A percentile compares a stretch with the other conserved stretches of the same genome.
Evolutionary conservation across 108 stramenopile species (phyloP).

Genomic region (Fistulifera pelliculosa): DNA sequence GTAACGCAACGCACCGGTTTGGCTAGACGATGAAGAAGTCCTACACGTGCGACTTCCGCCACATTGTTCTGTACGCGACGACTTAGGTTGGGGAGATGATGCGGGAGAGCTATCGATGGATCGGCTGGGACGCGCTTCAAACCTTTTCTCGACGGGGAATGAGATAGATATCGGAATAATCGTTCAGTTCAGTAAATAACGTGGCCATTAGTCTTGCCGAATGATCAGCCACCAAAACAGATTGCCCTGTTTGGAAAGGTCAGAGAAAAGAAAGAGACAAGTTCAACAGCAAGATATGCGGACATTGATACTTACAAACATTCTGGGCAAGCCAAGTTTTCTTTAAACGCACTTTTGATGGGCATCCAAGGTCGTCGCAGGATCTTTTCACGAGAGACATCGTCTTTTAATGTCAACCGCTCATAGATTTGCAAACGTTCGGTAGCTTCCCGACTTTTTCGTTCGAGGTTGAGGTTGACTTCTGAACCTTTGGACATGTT

Average conservation of each 20-base stretch:
- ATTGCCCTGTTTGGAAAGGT: constrained; percentile 10
- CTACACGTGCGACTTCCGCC: too few species aligned
- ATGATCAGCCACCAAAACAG: constrained; percentile 3
- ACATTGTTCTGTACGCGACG: too few species aligned
- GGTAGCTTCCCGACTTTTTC: constrained; percentile 3
- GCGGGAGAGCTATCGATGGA: neutral
- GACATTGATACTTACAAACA: constrained; percentile 18
- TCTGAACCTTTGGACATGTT: constrained; percentile 1
- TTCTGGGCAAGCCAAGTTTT: constrained; percentile 20
- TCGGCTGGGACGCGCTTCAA: constrained; percentile 3
- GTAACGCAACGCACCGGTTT: too few species aligned
- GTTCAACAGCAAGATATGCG: neutral
- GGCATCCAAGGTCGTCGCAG: constrained; percentile 19
- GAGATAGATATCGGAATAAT: constrained; percentile 3
- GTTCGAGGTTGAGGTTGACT: neutral
- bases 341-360: constrained; percentile 25
- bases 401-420: constrained; percentile 11
- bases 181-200: constrained; percentile 34
- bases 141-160: constrained; percentile 1
- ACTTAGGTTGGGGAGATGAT: too few species aligned
- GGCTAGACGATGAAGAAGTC: too few species aligned
- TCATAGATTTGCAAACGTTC: constrained; percentile 42
- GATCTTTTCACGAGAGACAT: constrained; percentile 13
- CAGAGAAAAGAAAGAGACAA: neutral
- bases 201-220: constrained; percentile 22